Evolutionary conservation across 768 basidiomycete species (phyloP).

Genomic region (Tremella mesenterica): DNA sequence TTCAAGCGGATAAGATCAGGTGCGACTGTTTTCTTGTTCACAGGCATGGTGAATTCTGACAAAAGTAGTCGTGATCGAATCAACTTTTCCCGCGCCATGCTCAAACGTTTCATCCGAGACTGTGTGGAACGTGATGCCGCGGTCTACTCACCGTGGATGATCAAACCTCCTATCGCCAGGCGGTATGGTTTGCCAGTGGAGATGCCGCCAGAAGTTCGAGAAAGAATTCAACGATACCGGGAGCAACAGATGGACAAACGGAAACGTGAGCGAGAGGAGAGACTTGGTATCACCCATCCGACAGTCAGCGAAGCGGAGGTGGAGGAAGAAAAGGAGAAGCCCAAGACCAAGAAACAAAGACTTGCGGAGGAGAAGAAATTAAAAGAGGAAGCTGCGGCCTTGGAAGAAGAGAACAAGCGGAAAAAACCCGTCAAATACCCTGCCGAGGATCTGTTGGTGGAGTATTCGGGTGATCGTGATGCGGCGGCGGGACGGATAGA

Average conservation of each 20-base stretch:
- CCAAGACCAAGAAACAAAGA: conserved; percentile 13
- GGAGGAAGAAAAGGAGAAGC: conserved; percentile 22
- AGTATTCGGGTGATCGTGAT: conserved; percentile 28
- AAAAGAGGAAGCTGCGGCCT: conserved; percentile 12
- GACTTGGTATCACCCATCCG: conserved; percentile 20
- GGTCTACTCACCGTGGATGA: conserved; percentile 90
- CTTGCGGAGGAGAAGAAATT: conserved; percentile 21
- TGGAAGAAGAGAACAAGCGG: conserved; percentile 31
- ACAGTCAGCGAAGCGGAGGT: neutral
- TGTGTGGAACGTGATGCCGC: conserved; percentile 87
- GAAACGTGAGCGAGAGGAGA: conserved; percentile 55
- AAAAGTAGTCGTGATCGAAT: conserved; percentile 75
- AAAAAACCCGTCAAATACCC: conserved; percentile 42
- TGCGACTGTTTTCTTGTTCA: conserved; percentile 40
- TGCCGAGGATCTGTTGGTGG: conserved; percentile 42
- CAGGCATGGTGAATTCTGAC: conserved; percentile 1
- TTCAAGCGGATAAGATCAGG: conserved; percentile 73
- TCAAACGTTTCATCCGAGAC: conserved; percentile 91
- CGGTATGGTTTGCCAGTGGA: conserved; percentile 74
- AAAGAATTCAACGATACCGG: conserved; percentile 68
- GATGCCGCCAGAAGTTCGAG: conserved; percentile 77
- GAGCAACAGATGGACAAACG: conserved; percentile 86
- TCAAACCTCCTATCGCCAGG: conserved; percentile 73
- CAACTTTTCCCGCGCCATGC: conserved; percentile 91
- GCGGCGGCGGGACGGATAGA: conserved; percentile 21